Base-by-base conservation (phyloP, 805 yeast genomes). In the Zygotorulaspora danielsina region DNA sequence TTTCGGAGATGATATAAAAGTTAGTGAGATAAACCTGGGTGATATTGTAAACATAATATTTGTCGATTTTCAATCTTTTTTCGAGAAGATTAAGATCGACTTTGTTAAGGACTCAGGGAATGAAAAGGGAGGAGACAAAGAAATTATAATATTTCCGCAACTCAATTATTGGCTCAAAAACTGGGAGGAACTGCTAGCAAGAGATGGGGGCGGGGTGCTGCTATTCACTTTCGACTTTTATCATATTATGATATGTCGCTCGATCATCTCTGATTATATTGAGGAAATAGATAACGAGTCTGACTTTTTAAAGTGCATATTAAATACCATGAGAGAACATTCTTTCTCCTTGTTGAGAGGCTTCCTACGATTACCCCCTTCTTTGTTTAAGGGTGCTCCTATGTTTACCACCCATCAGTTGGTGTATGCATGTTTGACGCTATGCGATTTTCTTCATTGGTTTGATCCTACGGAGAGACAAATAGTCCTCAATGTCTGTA, bases 341-440 rank as follows among this genome's bases (percentile, higher is more conserved):
- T 66, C 77, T 1, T 67, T 72, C 42, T 64, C 71, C 2, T 63
- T 75, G 15, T 49, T 77, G 25, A 63, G 66, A 10, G 68, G 70
- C 19, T 66, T 76, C 39, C 50, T 75, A 11, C 54, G 65, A 18
- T 53, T 75, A 16, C 71, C 75, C 3, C 62, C 73, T 3, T 59
- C 70, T 2, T 52, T 73, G 19, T 70, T 78, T 1, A 71, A 71
- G 48, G 81, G 81, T 0, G 72, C 79, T 7, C 82, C 84, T 1
- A 67, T 69, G 1, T 68, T 71, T 35, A 67, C 76, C 2, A 56
- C 75, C 37, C 69, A 73, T 44, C 76, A 76, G 45, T 65, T 76
- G 13, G 74, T 76, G 5, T 78, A 75, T 53, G 71, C 79, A 0
- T 74, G 79, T 49, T 51, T 76, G 26, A 71, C 78, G 0, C 56